Evolutionary conservation across 148 eudicot genomes (phyloP).

Genomic region (Vaccinium darrowii): DNA sequence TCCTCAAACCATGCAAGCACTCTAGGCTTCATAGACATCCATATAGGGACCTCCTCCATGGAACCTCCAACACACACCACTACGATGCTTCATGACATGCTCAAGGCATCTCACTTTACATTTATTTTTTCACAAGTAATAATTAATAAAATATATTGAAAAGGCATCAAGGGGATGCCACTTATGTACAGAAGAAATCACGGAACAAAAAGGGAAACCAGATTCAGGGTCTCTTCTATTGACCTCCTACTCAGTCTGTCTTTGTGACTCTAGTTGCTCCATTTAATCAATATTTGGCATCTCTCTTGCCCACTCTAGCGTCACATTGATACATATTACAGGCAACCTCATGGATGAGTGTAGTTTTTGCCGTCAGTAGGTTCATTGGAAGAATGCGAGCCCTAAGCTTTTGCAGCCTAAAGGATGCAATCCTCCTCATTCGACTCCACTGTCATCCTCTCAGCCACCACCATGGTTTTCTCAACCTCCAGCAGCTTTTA

Average conservation of each 20-base stretch:
- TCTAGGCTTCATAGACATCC: too few relatives aligned
- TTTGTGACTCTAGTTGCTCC: background rate
- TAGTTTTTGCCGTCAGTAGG: background rate
- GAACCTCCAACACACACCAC: too few relatives aligned
- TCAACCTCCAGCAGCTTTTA: background rate
- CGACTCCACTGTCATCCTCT: background rate
- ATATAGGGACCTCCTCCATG: too few relatives aligned
- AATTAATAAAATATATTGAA: too few relatives aligned
- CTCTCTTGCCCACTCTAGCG: background rate
- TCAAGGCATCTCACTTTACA: too few relatives aligned
- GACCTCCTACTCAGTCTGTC: background rate
- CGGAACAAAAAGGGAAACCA: background rate
- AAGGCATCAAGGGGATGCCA: too few relatives aligned
- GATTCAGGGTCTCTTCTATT: background rate
- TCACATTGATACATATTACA: background rate
- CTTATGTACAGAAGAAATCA: too few relatives aligned
- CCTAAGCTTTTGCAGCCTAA: background rate
- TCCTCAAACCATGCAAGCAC: too few relatives aligned
- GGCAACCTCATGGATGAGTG: background rate
- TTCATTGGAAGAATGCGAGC: background rate
- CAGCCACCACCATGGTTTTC: background rate
- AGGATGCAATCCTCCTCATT: background rate
- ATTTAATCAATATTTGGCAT: background rate
- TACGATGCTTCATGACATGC: too few relatives aligned
- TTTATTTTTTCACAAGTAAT: too few relatives aligned